These are phyloP conservation scores for Tulasnella sp. DNA, from an alignment of 768 basidiomycete genomes.

Conservation along the genomic window DNA sequence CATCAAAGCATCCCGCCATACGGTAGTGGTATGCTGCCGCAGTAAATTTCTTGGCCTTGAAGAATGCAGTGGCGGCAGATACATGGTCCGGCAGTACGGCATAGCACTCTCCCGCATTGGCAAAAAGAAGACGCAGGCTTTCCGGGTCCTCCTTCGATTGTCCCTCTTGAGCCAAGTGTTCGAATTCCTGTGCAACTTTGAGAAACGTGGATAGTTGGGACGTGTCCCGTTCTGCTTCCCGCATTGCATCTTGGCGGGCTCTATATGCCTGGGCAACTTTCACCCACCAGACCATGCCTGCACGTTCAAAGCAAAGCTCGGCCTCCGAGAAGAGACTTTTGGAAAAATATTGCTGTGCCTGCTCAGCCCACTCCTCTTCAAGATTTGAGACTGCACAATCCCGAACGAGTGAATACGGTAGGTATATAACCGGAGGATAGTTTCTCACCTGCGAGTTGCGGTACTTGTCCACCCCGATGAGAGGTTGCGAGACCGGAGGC, in stretches of 20 bases:
- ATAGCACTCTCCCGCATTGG: constrained; percentile 1
- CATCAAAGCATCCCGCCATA: constrained; percentile 17
- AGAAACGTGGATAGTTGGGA: too few species aligned
- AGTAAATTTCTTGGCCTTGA: constrained; percentile 8
- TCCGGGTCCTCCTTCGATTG: not conserved
- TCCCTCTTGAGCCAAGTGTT: not conserved
- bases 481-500: not conserved
- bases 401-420: not conserved
- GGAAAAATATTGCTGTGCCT: not conserved
- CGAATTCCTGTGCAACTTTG: not conserved
- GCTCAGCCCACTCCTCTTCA: not conserved
- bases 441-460: constrained; percentile 27
- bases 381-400: constrained; percentile 12
- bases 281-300: not conserved
- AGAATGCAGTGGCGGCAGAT: not conserved
- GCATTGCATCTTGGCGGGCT: too few species aligned
- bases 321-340: constrained; percentile 8
- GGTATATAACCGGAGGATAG: not conserved
- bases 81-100: not conserved
- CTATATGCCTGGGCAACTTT: constrained; percentile 16
- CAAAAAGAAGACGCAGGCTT: not conserved
- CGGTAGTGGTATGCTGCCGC: not conserved
- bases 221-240: too few species aligned
- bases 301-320: not conserved
- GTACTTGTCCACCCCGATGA: not conserved